Evolutionary conservation across 2,329 filamentous ascomycete genomes (phyloP), one percentile per base, ranked within the genome.

Genomic region (Raffaelea arxii): DNA sequence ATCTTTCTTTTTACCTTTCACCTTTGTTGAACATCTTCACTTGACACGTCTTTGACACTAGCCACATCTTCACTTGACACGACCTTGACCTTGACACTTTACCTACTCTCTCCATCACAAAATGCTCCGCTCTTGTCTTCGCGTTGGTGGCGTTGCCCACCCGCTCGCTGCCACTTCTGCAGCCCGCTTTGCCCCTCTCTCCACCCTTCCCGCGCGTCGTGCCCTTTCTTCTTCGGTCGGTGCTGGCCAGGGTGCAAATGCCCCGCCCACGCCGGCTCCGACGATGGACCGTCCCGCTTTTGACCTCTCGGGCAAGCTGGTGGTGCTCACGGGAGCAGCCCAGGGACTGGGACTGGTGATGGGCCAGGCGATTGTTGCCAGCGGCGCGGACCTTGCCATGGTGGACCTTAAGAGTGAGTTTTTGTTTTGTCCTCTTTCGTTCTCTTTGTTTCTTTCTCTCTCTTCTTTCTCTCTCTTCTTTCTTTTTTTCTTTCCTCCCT

Each of bases 321-420:
- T 80, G 41, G 72, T 96, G 36, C 85, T 97, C 35, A 97, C 91
- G 1, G 91, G 91, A 44, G 91, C 90, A 60, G 91, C 91, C 23
- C 76, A 90, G 60, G 91, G 91, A 7, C 67, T 97, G 48, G 91
- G 91, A 35, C 71, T 96, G 51, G 89, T 94, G 56, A 96, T 97
- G 85, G 86, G 84, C 44, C 89, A 95, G 69, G 89, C 86, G 41
- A 78, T 95, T 65, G 85, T 95, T 45, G 82, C 87, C 45, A 92
- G 86, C 46, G 91, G 91, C 44, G 86, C 87, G 10, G 83, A 94
- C 63, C 74, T 96, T 51, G 91, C 91, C 37, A 86, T 97, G 64
- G 88, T 96, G 36, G 91, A 97, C 63, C 72, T 96, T 69, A 95
- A 97, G 68, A 84, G 86, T 91, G 9, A 66, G 55, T 80, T 73